phyloP scores from a whole-genome alignment of 768 basidiomycete species.

The Leccinum rimulosum region DNA sequence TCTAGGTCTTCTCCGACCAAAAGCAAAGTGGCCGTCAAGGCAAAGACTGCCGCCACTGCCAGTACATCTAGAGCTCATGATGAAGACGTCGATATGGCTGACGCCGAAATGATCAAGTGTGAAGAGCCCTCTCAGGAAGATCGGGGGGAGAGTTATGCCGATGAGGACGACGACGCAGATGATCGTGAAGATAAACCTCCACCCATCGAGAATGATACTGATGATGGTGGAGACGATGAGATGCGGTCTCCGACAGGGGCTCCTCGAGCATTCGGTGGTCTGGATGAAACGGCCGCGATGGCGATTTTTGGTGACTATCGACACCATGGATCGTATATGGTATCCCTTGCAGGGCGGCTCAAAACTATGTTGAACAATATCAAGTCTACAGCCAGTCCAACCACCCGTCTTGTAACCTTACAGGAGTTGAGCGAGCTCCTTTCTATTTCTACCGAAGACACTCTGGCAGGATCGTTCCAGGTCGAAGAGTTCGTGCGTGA shows the following conservation, averaged over 20 bases:
- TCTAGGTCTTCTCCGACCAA: constrained; percentile 50
- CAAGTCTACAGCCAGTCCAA: constrained; percentile 79
- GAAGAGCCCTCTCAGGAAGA: constrained; percentile 44
- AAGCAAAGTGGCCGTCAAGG: constrained; percentile 59
- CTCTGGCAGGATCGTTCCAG: constrained; percentile 92
- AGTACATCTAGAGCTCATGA: constrained; percentile 64
- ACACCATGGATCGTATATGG: constrained; percentile 89
- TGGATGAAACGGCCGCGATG: constrained; percentile 72
- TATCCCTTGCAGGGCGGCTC: constrained; percentile 81
- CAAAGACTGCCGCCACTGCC: constrained; percentile 53
- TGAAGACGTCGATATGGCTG: constrained; percentile 77
- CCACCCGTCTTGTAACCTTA: constrained; percentile 81
- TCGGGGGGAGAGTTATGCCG: constrained; percentile 42
- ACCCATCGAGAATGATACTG: constrained; percentile 47
- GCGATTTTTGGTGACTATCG: constrained; percentile 87
- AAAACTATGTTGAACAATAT: constrained; percentile 90
- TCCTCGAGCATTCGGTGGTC: constrained; percentile 42
- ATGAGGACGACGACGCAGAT: constrained; percentile 42
- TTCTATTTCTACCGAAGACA: constrained; percentile 96
- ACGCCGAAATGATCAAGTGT: constrained; percentile 52
- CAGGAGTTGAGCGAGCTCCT: constrained; percentile 95
- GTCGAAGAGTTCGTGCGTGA: constrained; percentile 91
- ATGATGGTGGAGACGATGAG: constrained; percentile 40
- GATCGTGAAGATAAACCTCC: constrained; percentile 49
- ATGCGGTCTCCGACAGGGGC: constrained; percentile 37